Evolutionary conservation across 1,284 basidiomycete genomes (phyloP), one percentile per base, ranked within the genome.

Genomic region (Polyporus tsugae): DNA sequence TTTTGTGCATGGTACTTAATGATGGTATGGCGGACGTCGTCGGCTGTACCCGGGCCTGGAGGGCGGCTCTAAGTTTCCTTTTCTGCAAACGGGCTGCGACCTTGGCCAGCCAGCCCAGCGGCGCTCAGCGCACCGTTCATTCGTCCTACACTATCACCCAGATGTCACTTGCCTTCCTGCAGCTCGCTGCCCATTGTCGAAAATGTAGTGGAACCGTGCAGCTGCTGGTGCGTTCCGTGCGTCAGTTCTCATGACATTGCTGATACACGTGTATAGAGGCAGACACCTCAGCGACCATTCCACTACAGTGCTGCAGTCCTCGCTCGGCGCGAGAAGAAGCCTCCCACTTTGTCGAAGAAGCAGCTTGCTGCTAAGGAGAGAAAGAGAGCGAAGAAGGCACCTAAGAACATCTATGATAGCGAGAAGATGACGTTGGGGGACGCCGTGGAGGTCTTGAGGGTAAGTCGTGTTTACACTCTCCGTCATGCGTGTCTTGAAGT

Each of bases 391-490:
- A 82, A 84, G 68, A 82, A 86, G 71, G 82, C 82, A 33, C 74
- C 75, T 63, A 82, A 81, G 72, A 83, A 81, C 70, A 81, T 88
- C 17, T 88, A 88, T 63, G 84, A 86, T 67, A 77, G 80, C 41
- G 89, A 92, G 76, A 90, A 88, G 76, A 86, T 93, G 80, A 81
- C 86, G 10, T 82, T 94, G 44, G 72, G 79, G 22, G 87, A 91
- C 63, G 92, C 92, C 46, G 85, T 94, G 71, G 80, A 84, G 39
- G 87, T 93, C 63, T 82, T 94, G 67, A 88, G 91, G 68, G 92
- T 92, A 76, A 67, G 90, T 83, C 60, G 39, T n/a, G 60, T 66
- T 29, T 46, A 63, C 1, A 60, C 46, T 55, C 17, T 25, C 46
- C 15, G 33, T 60, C 41, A 22, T 41, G 57, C 60, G 33, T 42